A percentile compares a stretch with the other conserved stretches of the same genome.
Conservation (phyloP, 306 rosid species). For the Lathyrus tuberosus region DNA sequence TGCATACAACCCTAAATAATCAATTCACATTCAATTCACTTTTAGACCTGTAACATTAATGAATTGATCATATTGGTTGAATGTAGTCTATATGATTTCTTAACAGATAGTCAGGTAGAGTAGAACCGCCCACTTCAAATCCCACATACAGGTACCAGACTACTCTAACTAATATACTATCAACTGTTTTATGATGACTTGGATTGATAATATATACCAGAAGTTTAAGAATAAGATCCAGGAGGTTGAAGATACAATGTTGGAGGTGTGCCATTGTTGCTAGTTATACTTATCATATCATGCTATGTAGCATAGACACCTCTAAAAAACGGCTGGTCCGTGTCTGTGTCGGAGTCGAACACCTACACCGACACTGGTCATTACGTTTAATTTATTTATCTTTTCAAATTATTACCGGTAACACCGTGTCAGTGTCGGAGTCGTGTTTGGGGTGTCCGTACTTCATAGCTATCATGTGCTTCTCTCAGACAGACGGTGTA, state of each 20-base stretch:
- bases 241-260: slow-evolving; percentile 74
- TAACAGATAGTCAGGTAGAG: slow-evolving; percentile 46
- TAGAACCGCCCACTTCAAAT: slow-evolving; percentile 30
- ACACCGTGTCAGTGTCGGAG: too few relatives aligned
- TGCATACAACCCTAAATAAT: too few relatives aligned
- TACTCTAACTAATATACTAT: slow-evolving; percentile 20
- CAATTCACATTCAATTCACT: not conserved
- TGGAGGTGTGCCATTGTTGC: slow-evolving; percentile 58
- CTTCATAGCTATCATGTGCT: not conserved
- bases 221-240: slow-evolving; percentile 81
- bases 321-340: too few relatives aligned
- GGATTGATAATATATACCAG: slow-evolving; percentile 73
- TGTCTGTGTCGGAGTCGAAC: too few relatives aligned
- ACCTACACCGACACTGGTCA: too few relatives aligned
- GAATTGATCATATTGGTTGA: slow-evolving; percentile 13
- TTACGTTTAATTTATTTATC: too few relatives aligned
- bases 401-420: too few relatives aligned
- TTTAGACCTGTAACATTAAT: slow-evolving; percentile 1
- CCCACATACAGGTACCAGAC: slow-evolving; percentile 33
- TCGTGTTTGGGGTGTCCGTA: too few relatives aligned
- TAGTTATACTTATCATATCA: slow-evolving; percentile 31
- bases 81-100: slow-evolving; percentile 3
- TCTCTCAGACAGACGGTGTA: not conserved
- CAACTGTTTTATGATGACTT: slow-evolving; percentile 44
- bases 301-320: too few relatives aligned